phyloP scores from a whole-genome alignment of 345 rosid species.

The Brassica incana region DNA sequence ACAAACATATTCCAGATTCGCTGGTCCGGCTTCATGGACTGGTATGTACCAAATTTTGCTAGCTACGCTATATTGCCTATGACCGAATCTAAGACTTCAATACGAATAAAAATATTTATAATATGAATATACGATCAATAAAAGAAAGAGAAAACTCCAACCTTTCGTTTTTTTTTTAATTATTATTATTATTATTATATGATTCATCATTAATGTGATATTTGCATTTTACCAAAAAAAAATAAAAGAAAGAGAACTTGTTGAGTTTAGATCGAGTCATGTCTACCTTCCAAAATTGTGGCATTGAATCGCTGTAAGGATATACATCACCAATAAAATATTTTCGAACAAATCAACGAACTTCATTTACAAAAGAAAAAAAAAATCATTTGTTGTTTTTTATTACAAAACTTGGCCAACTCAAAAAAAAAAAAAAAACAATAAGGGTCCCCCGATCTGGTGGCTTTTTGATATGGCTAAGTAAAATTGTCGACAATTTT shows the following conservation, averaged over 20 bases:
- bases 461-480: no score
- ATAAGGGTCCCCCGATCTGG: no score
- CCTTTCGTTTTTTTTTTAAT: slow-evolving; percentile 1
- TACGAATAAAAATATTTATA: not conserved
- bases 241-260: no score
- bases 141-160: not conserved
- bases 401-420: no score
- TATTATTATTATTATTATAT: no score
- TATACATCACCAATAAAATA: not conserved
- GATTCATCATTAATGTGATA: not conserved
- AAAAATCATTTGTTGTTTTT: no score
- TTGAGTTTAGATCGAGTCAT: not conserved
- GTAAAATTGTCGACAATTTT: no score
- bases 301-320: no score
- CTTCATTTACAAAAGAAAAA: no score
- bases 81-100: slow-evolving; percentile 29
- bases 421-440: no score
- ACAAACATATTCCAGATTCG: slow-evolving; percentile 30
- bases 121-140: not conserved
- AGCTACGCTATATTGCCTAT: slow-evolving; percentile 7
- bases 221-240: not conserved
- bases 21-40: slow-evolving; percentile 19
- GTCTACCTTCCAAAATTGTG: no score
- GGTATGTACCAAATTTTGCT: slow-evolving; percentile 21
- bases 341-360: not conserved